Percentiles rank a stretch among this genome's conserved stretches.
phyloP scores from a whole-genome alignment of 1,284 basidiomycete genomes.

The Porogramme epimiltina region DNA sequence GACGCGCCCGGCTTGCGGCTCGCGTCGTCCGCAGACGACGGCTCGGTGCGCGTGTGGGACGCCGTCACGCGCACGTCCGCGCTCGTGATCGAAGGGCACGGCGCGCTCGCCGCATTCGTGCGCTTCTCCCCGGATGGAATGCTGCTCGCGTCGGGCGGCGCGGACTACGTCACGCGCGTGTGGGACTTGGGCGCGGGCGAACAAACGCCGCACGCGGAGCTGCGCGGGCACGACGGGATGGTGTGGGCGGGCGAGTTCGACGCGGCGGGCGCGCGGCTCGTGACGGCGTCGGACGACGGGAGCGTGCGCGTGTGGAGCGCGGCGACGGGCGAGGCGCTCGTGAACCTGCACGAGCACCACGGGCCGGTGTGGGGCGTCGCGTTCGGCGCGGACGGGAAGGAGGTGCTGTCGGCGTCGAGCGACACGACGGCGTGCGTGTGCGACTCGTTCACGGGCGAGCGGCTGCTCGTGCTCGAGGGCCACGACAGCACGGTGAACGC shows the following conservation, averaged over 20 bases:
- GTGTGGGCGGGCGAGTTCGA: conserved; percentile 47
- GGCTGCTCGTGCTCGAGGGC: conserved; percentile 19
- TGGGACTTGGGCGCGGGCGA: conserved; percentile 12
- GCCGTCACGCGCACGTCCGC: background rate
- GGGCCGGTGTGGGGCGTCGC: conserved; percentile 18
- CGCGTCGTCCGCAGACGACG: background rate
- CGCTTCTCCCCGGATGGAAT: conserved; percentile 24
- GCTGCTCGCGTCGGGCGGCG: conserved; percentile 20
- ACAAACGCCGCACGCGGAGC: conserved; percentile 70
- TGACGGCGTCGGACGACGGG: conserved; percentile 88
- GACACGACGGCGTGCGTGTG: conserved; percentile 17
- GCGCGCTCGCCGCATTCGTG: conserved; percentile 20
- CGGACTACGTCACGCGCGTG: conserved; percentile 11
- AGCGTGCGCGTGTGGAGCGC: conserved; percentile 77
- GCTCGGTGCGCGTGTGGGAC: background rate
- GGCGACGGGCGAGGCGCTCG: conserved; percentile 54
- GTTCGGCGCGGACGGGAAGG: conserved; percentile 19
- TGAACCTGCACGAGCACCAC: conserved; percentile 70
- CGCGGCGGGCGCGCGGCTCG: conserved; percentile 81
- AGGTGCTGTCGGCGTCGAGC: conserved; percentile 18
- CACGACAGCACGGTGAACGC: conserved; percentile 14
- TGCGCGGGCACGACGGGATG: conserved; percentile 94
- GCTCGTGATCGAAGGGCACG: conserved; percentile 6
- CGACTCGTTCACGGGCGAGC: conserved; percentile 21
- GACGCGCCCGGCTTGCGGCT: conserved; percentile 45